Conservation (phyloP, 805 yeast genomes). For the Suhomyces vadensis region DNA sequence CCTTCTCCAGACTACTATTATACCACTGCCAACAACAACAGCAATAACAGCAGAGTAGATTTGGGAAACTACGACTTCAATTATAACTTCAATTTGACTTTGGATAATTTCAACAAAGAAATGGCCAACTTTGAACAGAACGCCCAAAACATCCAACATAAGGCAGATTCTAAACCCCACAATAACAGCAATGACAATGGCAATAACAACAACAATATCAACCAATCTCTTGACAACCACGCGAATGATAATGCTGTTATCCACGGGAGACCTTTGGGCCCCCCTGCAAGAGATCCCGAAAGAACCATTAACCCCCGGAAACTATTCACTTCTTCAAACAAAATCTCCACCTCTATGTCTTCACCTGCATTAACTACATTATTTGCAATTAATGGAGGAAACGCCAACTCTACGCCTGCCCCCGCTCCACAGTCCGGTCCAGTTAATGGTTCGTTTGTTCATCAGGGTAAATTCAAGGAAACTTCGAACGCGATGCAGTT, state of each 20-base stretch:
- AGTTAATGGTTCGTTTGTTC: not conserved
- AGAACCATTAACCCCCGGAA: conserved; percentile 17
- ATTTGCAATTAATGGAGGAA: conserved; percentile 4
- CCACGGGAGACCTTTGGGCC: not conserved
- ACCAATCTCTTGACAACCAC: not conserved
- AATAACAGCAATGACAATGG: too few relatives aligned
- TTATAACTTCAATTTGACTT: conserved; percentile 1
- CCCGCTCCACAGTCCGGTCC: not conserved
- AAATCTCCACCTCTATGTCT: conserved; percentile 11
- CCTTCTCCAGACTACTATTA: conserved; percentile 9
- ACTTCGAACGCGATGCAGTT: not conserved
- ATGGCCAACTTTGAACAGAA: not conserved
- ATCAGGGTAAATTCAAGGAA: not conserved
- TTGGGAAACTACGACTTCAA: not conserved
- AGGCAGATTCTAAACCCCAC: not conserved
- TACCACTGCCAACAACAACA: not conserved
- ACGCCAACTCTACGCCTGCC: not conserved
- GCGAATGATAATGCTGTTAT: not conserved
- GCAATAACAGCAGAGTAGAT: not conserved
- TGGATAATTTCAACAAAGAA: not conserved
- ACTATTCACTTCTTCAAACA: conserved; percentile 11
- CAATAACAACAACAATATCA: too few relatives aligned
- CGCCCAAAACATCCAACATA: not conserved
- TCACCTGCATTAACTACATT: conserved; percentile 11
- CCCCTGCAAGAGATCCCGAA: conserved; percentile 4